Conservation (phyloP, 2,329 filamentous ascomycete species). For the Monosporascus sp. region DNA sequence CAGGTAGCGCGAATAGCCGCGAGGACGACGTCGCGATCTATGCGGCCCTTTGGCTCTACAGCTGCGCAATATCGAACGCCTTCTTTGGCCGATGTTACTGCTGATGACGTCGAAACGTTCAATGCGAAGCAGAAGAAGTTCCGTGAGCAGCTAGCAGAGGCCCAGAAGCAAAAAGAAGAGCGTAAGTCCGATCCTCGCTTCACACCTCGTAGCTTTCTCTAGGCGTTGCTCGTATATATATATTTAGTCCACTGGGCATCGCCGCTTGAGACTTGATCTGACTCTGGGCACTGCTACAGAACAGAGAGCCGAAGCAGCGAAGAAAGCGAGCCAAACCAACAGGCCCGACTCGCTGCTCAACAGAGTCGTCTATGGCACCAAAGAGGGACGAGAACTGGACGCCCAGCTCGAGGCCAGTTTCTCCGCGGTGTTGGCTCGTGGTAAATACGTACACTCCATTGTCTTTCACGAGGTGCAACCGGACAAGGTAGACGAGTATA, state of each 20-base stretch:
- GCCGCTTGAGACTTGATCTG: constrained; percentile 50
- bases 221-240: no score
- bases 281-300: constrained; percentile 55
- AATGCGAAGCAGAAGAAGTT: constrained; percentile 80
- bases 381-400: constrained; percentile 89
- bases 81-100: constrained; percentile 78
- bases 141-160: constrained; percentile 72
- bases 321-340: constrained; percentile 49
- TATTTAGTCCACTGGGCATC: constrained; percentile 28
- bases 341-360: constrained; percentile 71
- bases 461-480: constrained; percentile 95
- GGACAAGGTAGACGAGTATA: constrained; percentile 92
- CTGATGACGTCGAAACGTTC: constrained; percentile 68
- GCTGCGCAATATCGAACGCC: constrained; percentile 51
- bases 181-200: constrained; percentile 52
- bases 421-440: constrained; percentile 86
- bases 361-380: constrained; percentile 93
- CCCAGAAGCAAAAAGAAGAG: constrained; percentile 78
- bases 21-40: constrained; percentile 38
- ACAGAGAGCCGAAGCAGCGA: constrained; percentile 52
- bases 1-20: constrained; percentile 45
- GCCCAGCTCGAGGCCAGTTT: constrained; percentile 95
- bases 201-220: constrained; percentile 11
- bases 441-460: constrained; percentile 98
- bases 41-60: constrained; percentile 56